These are phyloP conservation scores for Cryptosporidium ubiquitum DNA, from an alignment of 169 alveolate species.

Conservation along the genomic window DNA sequence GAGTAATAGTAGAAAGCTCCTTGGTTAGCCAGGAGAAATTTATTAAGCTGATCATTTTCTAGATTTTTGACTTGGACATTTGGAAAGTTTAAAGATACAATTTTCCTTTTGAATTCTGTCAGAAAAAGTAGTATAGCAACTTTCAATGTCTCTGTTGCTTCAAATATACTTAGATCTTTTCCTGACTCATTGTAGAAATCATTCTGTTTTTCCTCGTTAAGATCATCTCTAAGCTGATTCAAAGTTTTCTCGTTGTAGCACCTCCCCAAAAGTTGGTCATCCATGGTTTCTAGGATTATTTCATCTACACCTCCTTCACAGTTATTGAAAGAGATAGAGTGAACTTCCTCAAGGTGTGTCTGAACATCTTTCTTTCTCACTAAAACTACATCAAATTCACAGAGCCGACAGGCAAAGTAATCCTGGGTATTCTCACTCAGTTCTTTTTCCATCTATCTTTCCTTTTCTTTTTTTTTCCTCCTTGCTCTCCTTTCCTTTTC, in stretches of 20 bases:
- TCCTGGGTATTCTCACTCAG: background rate
- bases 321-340: background rate
- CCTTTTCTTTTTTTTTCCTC: background rate
- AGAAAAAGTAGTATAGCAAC: slow-evolving; percentile 37
- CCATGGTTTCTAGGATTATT: background rate
- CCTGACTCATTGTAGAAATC: slow-evolving; percentile 51
- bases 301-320: background rate
- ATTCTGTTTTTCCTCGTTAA: slow-evolving; percentile 2
- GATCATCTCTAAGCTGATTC: slow-evolving; percentile 20
- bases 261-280: background rate
- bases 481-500: background rate
- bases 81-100: slow-evolving; percentile 19
- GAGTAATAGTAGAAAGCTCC: slow-evolving; percentile 37
- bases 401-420: slow-evolving; percentile 1
- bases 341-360: background rate
- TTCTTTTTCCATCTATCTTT: background rate
- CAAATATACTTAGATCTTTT: slow-evolving; percentile 34
- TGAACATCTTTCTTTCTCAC: background rate
- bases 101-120: slow-evolving; percentile 30
- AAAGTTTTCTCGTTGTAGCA: background rate
- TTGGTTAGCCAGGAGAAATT: slow-evolving; percentile 6
- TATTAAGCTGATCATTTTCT: slow-evolving; percentile 20
- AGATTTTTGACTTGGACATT: background rate
- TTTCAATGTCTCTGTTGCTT: slow-evolving; percentile 41
- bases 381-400: slow-evolving; percentile 6